Conservation (phyloP, 495 filamentous ascomycete genomes). For the Chaetomium cochliodes region DNA sequence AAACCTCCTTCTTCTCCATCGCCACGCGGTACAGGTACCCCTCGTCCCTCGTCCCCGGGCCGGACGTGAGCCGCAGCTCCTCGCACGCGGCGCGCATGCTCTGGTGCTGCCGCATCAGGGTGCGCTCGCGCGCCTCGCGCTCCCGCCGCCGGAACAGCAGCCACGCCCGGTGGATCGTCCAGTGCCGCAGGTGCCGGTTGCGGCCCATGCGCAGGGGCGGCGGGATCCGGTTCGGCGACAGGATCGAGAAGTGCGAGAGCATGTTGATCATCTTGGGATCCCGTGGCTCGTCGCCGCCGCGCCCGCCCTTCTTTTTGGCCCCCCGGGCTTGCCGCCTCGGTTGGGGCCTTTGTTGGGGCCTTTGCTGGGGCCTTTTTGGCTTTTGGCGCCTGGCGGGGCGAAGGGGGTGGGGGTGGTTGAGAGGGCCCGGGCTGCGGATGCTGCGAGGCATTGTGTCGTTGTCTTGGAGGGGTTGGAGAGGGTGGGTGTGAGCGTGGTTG, state of each 20-base stretch:
- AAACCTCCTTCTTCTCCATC: constrained; percentile 81
- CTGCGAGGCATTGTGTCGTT: constrained; percentile 18
- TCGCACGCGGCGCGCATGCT: constrained; percentile 78
- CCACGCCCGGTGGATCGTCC: constrained; percentile 98
- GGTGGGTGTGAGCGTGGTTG: constrained; percentile 12
- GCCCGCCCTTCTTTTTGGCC: constrained; percentile 33
- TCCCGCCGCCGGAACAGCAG: constrained; percentile 65
- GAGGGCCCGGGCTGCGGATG: constrained; percentile 15
- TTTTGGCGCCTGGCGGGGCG: constrained; percentile 12
- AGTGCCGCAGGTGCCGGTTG: constrained; percentile 87
- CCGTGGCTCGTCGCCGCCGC: constrained; percentile 11
- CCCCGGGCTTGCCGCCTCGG: constrained; percentile 1
- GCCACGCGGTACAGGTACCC: constrained; percentile 80
- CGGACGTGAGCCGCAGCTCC: constrained; percentile 68
- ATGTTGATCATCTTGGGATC: constrained; percentile 39
- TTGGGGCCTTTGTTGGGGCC: constrained; percentile 1
- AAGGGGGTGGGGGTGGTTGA: constrained; percentile 18
- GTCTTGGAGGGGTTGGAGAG: not conserved
- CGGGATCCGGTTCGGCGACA: constrained; percentile 45
- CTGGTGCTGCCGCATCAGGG: constrained; percentile 71
- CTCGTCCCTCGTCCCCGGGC: constrained; percentile 57
- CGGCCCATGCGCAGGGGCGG: constrained; percentile 83
- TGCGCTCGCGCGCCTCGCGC: constrained; percentile 57
- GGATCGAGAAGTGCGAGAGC: constrained; percentile 31
- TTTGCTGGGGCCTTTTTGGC: constrained; percentile 3